Evolutionary conservation across 441 rosid genomes (phyloP), one percentile per base, ranked within the genome.

Genomic region (Adansonia rubrostipa): DNA sequence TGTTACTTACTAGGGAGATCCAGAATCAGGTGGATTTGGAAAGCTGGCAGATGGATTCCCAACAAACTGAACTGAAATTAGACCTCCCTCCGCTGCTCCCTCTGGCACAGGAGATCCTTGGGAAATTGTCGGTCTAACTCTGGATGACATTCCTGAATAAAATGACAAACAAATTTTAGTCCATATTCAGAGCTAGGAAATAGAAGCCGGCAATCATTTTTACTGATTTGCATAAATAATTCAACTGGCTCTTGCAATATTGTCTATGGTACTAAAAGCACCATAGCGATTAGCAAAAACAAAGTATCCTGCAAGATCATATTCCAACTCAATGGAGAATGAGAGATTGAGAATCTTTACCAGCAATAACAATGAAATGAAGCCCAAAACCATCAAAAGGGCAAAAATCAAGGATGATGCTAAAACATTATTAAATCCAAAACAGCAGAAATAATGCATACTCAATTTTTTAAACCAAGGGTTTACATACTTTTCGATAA

Each of bases 121-220:
- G 22, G 82, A 80, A 80, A 77, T 84, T 81, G 48, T 77, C 6
- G 79, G 20, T 33, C 83, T 54, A 71, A 69, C 69, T 68, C 85
- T 83, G 9, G 97, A 88, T 47, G 92, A 85, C 83, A 92, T 84
- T 77, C 93, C 99, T 94, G 90, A 83, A 83, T 53, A 53, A 20
- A 40, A 51, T 14, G 13, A n/a, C 22, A 66, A 22, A 17, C 40
- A 3, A 71, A 11, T 56, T 36, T 72, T 9, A 51, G 5, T 17
- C 20, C 28, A 42, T 8, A 45, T 42, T 57, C n/a, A 4, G 33
- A 24, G 50, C 60, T 63, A 15, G 58, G 58, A 56, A 66, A 77
- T n/a, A n/a, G n/a, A 48, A 4, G 9, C 28, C n/a, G 0, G 1
- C 48, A 14, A 10, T 51, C 36, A 63, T 33, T 73, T 65, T 40